A percentile compares a stretch with the other conserved stretches of the same genome.
phyloP scores from a whole-genome alignment of 208 protist genomes.

The Leishmania major region DNA sequence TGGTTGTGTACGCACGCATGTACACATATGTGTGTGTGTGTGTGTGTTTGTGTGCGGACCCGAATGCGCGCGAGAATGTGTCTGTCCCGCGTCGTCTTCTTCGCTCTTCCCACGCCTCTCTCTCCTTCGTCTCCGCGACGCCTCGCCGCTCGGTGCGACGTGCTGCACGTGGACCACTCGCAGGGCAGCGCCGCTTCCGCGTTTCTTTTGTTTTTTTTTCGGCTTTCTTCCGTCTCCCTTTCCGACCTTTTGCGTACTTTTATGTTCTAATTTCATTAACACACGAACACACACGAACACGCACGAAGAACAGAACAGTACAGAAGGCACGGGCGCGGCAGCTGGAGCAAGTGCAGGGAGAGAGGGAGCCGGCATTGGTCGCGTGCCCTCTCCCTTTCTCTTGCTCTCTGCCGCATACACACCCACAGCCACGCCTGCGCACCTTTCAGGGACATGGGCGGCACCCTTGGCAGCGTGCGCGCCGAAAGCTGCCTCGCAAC shows the following conservation, averaged over 20 bases:
- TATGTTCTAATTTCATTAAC: neutral
- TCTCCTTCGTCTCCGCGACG: neutral
- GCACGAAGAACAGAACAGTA: neutral
- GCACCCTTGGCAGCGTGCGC: neutral
- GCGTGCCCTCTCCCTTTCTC: neutral
- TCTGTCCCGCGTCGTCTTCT: neutral
- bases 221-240: neutral
- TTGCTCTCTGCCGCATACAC: neutral
- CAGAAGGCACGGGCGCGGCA: neutral
- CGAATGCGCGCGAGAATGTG: neutral
- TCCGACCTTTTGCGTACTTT: neutral
- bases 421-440: neutral
- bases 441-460: neutral
- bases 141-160: neutral
- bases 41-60: neutral
- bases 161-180: neutral
- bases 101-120: neutral
- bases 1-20: neutral
- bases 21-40: neutral
- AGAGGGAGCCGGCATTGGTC: neutral
- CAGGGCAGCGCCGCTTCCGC: neutral
- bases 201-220: neutral
- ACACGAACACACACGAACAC: neutral
- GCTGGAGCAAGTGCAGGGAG: neutral
- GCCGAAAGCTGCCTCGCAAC: neutral